Percentiles rank a stretch among this genome's conserved stretches.
phyloP scores from a whole-genome alignment of 306 rosid genomes.

The Cajanus cajan region DNA sequence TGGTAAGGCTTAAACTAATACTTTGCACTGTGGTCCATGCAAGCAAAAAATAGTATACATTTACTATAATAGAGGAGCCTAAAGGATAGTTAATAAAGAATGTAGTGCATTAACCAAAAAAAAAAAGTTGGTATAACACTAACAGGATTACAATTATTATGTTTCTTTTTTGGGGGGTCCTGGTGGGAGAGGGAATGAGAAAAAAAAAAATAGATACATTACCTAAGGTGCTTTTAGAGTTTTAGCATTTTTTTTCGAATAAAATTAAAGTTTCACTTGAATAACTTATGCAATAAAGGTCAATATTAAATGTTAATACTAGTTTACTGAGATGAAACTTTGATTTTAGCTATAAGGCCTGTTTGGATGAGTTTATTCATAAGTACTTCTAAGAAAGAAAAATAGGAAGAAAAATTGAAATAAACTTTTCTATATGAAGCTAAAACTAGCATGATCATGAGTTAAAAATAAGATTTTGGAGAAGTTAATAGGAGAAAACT shows the following conservation, averaged over 20 bases:
- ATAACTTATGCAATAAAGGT: background rate
- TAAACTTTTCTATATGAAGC: too few relatives aligned
- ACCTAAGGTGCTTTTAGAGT: background rate
- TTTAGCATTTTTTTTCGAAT: background rate
- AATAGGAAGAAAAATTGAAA: too few relatives aligned
- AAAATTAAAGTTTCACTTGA: background rate
- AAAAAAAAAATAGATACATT: background rate
- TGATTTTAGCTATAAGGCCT: background rate
- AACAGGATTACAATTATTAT: background rate
- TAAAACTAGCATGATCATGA: too few relatives aligned
- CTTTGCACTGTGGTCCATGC: conserved; percentile 1
- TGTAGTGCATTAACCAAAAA: background rate
- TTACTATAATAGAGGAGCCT: background rate
- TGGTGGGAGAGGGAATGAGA: background rate
- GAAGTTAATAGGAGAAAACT: too few relatives aligned
- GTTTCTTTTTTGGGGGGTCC: background rate
- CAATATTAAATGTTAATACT: background rate
- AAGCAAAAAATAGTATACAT: background rate
- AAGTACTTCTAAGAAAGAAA: too few relatives aligned
- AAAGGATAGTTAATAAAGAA: background rate
- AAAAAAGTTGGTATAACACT: background rate
- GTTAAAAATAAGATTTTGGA: too few relatives aligned
- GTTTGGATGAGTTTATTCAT: too few relatives aligned
- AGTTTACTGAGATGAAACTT: background rate
- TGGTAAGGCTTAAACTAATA: conserved; percentile 53